These are phyloP conservation scores for Alternaria arborescens DNA, from an alignment of 2,329 filamentous ascomycete species.

Conservation along the genomic window DNA sequence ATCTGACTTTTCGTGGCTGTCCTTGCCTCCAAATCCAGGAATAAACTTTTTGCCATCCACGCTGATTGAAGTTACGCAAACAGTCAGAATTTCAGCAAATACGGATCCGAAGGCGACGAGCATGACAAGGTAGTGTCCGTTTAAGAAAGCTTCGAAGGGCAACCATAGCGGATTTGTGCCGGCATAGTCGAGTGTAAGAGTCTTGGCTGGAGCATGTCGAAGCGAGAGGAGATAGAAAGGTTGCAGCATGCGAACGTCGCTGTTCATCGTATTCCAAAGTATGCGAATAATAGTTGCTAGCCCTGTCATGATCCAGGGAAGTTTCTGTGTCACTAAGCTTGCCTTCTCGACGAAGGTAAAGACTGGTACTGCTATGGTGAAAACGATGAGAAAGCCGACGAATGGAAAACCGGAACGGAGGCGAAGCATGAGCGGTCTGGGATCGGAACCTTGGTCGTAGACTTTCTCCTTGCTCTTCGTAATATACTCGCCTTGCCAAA, in stretches of 20 bases:
- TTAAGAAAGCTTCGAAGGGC: conserved; percentile 68
- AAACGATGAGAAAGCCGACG: conserved; percentile 64
- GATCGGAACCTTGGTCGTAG: conserved; percentile 57
- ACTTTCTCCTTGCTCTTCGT: conserved; percentile 59
- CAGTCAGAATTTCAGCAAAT: conserved; percentile 76
- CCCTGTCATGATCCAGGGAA: conserved; percentile 72
- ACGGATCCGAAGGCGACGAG: conserved; percentile 75
- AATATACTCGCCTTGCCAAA: conserved; percentile 70
- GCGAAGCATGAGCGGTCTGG: conserved; percentile 74
- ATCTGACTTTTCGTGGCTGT: conserved; percentile 19
- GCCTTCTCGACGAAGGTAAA: conserved; percentile 67
- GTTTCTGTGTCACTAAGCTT: conserved; percentile 65
- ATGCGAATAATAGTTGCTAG: conserved; percentile 73
- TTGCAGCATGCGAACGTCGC: conserved; percentile 75
- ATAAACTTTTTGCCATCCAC: conserved; percentile 71
- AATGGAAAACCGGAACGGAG: conserved; percentile 68
- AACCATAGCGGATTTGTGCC: conserved; percentile 74
- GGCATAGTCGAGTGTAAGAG: conserved; percentile 76
- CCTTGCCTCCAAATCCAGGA: conserved; percentile 34
- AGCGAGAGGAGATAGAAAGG: conserved; percentile 75
- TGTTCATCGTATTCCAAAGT: conserved; percentile 73
- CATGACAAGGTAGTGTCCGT: conserved; percentile 71
- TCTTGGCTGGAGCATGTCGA: conserved; percentile 70
- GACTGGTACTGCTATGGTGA: conserved; percentile 66
- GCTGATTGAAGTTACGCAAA: conserved; percentile 72